Conservation (phyloP, 805 yeast species). For the Candida ulmi region DNA sequence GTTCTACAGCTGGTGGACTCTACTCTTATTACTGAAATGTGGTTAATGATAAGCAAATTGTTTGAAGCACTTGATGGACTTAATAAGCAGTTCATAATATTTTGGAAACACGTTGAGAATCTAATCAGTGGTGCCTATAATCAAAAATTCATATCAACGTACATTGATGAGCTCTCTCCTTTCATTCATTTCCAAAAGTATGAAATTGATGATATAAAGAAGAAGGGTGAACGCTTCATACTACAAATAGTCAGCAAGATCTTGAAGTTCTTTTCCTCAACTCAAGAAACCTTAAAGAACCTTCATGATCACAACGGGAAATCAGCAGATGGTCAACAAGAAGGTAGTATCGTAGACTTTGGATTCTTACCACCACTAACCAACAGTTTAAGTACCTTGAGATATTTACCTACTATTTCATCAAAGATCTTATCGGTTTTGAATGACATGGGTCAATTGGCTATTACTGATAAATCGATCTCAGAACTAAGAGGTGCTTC, state of each 20-base stretch:
- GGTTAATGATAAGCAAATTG: constrained; percentile 44
- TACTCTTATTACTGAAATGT: constrained; percentile 52
- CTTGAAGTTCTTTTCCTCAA: constrained; percentile 27
- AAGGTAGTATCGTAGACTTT: constrained; percentile 29
- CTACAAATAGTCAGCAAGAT: constrained; percentile 27
- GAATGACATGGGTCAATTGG: constrained; percentile 38
- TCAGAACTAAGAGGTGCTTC: constrained; percentile 32
- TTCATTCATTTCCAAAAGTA: constrained; percentile 37
- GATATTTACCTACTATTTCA: constrained; percentile 43
- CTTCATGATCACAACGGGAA: not conserved
- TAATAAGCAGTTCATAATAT: constrained; percentile 37
- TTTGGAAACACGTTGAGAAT: constrained; percentile 50
- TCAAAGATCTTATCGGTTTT: constrained; percentile 35
- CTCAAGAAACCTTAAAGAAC: constrained; percentile 19
- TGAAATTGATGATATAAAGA: constrained; percentile 36
- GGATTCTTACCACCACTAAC: constrained; percentile 63
- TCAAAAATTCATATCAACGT: constrained; percentile 25
- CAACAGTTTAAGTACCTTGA: constrained; percentile 54
- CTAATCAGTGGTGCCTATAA: constrained; percentile 47
- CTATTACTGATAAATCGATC: constrained; percentile 33
- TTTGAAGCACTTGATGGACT: constrained; percentile 34
- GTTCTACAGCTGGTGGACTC: constrained; percentile 37
- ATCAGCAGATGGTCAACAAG: constrained; percentile 1
- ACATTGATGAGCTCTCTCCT: constrained; percentile 27
- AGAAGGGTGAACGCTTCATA: constrained; percentile 34